Evolutionary conservation across 495 filamentous ascomycete genomes (phyloP), one percentile per base, ranked within the genome.

Genomic region (Neurospora sp.): DNA sequence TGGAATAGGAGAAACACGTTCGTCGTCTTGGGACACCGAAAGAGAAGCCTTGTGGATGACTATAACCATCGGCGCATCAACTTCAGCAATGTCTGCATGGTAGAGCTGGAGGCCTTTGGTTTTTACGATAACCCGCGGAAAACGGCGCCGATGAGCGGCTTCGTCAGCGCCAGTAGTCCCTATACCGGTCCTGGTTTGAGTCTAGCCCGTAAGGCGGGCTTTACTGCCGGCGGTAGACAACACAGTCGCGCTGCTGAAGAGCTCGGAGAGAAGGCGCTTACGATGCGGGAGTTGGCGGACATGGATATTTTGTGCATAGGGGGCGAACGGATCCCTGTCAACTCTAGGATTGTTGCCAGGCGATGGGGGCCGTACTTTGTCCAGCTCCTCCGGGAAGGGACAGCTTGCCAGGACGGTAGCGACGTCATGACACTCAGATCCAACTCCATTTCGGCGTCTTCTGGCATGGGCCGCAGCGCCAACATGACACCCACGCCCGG

Each of bases 31-130:
- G 96, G 96, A 31, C 95, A 97, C 79, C 89, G 95, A 39, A 96
- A 94, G 80, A 86, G 96, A 68, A 97, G 91, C 72, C 84, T 98
- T n/a, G 95, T 98, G 0, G 96, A 99, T 73, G 96, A 99, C 77
- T 99, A 99, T 77, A 98, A 98, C 73, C 95, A 99, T 76, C 92
- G 96, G 12, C 90, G 96, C 16, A 97, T 98, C 82, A 99, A 99
- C 79, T 99, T 99, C 80, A 92, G 92, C 11, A 94, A 99, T 78
- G 87, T 98, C 4, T 98, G 95, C 79, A 89, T 97, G 87, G 94
- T 99, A 20, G 96, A 98, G 81, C 83, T 99, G 20, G 96, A 99
- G 80, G 94, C 96, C 0, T 99, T 97, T 83, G 96, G 96, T 1
- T 89, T 99, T 5, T 98, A 97, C 79, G 94, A 98, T 80, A 98